A percentile compares a stretch with the other conserved stretches of the same genome.
Evolutionary conservation across 306 rosid species (phyloP).

Genomic region (Quercus aquifolioides): DNA sequence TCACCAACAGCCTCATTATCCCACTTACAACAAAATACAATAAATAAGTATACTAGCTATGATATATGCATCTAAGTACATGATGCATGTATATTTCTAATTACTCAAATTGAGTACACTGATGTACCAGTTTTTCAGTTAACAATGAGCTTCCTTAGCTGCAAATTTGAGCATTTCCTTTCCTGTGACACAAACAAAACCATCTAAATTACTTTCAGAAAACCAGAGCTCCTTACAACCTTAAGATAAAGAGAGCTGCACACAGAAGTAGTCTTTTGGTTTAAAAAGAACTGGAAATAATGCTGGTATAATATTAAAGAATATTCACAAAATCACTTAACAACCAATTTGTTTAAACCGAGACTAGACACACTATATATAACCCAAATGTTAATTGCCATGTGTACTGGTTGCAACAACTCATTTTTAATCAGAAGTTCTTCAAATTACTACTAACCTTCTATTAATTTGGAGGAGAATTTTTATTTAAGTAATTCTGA

Average conservation of each 20-base stretch:
- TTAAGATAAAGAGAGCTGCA: neutral
- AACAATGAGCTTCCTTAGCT: slow-evolving; percentile 34
- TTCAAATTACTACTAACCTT: neutral
- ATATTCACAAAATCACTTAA: neutral
- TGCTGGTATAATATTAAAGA: neutral
- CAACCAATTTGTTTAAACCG: neutral
- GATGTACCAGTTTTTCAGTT: slow-evolving; percentile 27
- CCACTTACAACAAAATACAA: slow-evolving; percentile 1
- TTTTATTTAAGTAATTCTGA: neutral
- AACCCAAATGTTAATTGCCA: neutral
- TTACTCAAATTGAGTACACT: neutral
- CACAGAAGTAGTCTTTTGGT: neutral
- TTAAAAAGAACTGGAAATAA: neutral
- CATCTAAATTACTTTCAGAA: neutral
- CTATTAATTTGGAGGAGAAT: neutral
- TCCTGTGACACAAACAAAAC: slow-evolving; percentile 33
- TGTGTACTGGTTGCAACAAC: neutral
- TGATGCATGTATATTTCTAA: slow-evolving; percentile 1
- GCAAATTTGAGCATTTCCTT: slow-evolving; percentile 29
- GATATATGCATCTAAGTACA: slow-evolving; percentile 15
- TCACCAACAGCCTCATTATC: neutral
- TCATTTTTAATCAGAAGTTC: neutral
- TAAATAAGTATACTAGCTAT: neutral
- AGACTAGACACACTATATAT: neutral
- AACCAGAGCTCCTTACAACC: neutral